A percentile compares a stretch with the other conserved stretches of the same genome.
Evolutionary conservation across 228 moss, liverwort and hornwort species (phyloP).

Genomic region (Sphagnum fallax): DNA sequence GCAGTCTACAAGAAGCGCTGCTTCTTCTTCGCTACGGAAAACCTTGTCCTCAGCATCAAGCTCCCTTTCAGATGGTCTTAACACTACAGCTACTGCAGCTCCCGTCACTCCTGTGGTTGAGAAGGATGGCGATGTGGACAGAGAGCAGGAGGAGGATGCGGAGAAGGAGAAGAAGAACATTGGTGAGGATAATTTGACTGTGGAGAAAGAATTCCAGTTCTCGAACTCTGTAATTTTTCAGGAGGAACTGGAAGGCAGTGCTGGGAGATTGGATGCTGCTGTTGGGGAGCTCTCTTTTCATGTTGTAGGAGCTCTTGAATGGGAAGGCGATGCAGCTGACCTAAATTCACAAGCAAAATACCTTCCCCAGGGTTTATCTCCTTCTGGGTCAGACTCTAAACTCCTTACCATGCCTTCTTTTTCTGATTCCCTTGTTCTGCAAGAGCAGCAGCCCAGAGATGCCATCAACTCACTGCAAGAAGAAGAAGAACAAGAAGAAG

Average conservation of each 20-base stretch:
- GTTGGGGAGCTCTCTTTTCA: neutral
- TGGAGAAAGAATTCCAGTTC: neutral
- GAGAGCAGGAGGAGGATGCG: constrained; percentile 1
- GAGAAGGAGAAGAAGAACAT: neutral
- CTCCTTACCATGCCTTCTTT: constrained; percentile 16
- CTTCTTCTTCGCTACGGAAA: constrained; percentile 16
- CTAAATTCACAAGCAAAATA: too few relatives aligned
- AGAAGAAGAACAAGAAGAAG: too few relatives aligned
- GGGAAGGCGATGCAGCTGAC: too few relatives aligned
- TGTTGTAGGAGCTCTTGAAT: too few relatives aligned
- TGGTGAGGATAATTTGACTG: neutral
- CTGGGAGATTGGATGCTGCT: neutral
- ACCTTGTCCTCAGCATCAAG: constrained; percentile 6
- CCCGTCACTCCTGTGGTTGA: neutral
- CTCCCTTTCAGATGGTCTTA: constrained; percentile 3
- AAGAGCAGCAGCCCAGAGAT: neutral
- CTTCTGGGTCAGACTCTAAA: constrained; percentile 6
- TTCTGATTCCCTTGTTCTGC: constrained; percentile 9
- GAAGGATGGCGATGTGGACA: constrained; percentile 3
- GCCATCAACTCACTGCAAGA: too few relatives aligned
- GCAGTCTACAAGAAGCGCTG: constrained; percentile 26
- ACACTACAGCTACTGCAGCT: constrained; percentile 1
- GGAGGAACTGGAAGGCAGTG: constrained; percentile 3
- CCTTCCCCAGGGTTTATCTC: neutral
- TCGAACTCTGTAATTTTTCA: constrained; percentile 1